Evolutionary conservation across 2,329 filamentous ascomycete genomes (phyloP), one percentile per base, ranked within the genome.

Genomic region (Penicillium sp.): DNA sequence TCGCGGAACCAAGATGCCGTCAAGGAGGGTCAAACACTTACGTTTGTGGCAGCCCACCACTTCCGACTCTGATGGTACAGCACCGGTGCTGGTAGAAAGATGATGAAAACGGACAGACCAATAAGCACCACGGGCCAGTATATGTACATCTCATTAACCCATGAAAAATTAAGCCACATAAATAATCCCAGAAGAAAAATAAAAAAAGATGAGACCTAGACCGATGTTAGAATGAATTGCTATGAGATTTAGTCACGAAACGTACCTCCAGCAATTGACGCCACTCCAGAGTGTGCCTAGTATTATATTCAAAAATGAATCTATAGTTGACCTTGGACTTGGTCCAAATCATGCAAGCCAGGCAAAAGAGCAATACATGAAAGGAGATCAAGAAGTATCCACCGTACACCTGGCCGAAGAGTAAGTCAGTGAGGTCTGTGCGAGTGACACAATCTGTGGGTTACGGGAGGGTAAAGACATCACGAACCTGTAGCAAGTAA

Each of bases 221-320:
- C 50, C 26, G 24, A 13, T 44, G 70, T 68, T 59, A 75, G 67
- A 57, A 59, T 17, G 7, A 65, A 56, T 58, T 13, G 2, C 13
- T 17, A 13, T 28, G 3, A 42, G 13, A 7, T 7, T 4, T 4
- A 17, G 53, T 30, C 13, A 38, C 5, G 19, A 6, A 15, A 68
- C 79, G 70, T 73, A 87, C 85, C 79, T 95, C 91, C 7, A 90
- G 84, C 33, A 97, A 83, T 75, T 97, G 89, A 68, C 91, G 88
- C 93, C 94, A 99, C 76, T 98, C 92, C 30, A 98, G 81, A 66
- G 89, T 87, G 75, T 95, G 88, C 61, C 94, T 85, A 58, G 89
- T 89, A 80, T 98, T 93, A 73, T 97, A 95, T 79, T 99, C 95
- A 73, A 99, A 99, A 69, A 98, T 92, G 76, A 97, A 97, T 58